Percentiles rank a stretch among this genome's conserved stretches.
These are phyloP conservation scores for Beauveria asiatica DNA, from an alignment of 2,329 filamentous ascomycete genomes.

Conservation along the genomic window DNA sequence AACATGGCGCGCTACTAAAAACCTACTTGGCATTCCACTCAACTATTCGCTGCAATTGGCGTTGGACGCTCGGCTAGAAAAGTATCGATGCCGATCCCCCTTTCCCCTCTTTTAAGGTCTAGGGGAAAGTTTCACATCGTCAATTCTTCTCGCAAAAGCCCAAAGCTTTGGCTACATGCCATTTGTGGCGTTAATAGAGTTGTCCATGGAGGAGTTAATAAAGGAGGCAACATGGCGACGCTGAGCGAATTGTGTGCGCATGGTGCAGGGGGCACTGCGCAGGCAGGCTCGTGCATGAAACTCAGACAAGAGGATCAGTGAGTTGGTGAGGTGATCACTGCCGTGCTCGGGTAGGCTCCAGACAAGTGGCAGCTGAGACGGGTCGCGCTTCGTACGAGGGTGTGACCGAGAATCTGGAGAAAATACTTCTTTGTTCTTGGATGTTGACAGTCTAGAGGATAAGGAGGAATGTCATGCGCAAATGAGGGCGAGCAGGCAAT, in stretches of 20 bases:
- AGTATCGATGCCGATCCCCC: not conserved
- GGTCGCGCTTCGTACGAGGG: not conserved
- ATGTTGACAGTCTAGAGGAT: too few species aligned
- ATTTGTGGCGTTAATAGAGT: not conserved
- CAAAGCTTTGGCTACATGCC: not conserved
- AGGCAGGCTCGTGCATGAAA: not conserved
- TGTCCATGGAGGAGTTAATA: not conserved
- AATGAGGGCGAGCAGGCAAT: too few species aligned
- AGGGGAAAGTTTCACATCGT: not conserved
- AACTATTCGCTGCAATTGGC: not conserved
- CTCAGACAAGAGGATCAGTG: not conserved
- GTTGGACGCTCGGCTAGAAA: not conserved
- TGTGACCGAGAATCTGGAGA: not conserved
- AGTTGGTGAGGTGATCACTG: not conserved
- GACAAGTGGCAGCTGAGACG: not conserved
- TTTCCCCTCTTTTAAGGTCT: not conserved
- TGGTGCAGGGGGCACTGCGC: not conserved
- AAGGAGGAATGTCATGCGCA: too few species aligned
- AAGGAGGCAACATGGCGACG: not conserved
- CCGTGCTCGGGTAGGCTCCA: not conserved
- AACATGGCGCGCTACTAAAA: not conserved
- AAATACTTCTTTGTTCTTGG: too few species aligned
- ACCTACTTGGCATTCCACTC: not conserved
- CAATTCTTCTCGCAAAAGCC: not conserved
- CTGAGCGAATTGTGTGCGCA: not conserved